Evolutionary conservation across 768 basidiomycete species (phyloP).

Genomic region (Pholiota microspora): DNA sequence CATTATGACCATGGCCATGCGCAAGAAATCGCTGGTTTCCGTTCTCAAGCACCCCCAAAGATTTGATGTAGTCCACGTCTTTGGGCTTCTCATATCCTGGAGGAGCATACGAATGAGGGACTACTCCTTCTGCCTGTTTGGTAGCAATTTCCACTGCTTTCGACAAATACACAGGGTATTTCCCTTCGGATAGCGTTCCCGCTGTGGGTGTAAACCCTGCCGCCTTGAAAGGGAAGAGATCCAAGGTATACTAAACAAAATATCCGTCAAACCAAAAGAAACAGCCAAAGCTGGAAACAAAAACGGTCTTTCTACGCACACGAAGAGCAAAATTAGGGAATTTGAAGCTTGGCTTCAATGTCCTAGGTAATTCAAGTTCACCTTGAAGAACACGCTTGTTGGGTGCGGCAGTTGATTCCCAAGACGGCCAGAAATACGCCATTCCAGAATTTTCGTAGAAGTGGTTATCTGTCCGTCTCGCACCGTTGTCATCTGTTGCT

Average conservation of each 20-base stretch:
- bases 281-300: background rate
- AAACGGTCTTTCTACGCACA: slow-evolving; percentile 39
- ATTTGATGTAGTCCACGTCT: slow-evolving; percentile 47
- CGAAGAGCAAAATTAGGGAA: slow-evolving; percentile 44
- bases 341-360: slow-evolving; percentile 38
- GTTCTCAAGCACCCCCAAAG: slow-evolving; percentile 51
- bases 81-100: slow-evolving; percentile 46
- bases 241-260: slow-evolving; percentile 40
- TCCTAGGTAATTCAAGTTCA: slow-evolving; percentile 47
- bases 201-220: slow-evolving; percentile 36
- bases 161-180: slow-evolving; percentile 26
- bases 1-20: slow-evolving; percentile 19
- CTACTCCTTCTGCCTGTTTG: slow-evolving; percentile 36
- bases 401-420: slow-evolving; percentile 26
- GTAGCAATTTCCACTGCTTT: slow-evolving; percentile 39
- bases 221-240: slow-evolving; percentile 39
- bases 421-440: slow-evolving; percentile 50
- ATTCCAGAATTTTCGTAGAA: slow-evolving; percentile 40
- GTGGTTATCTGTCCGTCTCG: slow-evolving; percentile 42
- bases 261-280: background rate
- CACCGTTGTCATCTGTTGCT: slow-evolving; percentile 37
- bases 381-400: slow-evolving; percentile 42
- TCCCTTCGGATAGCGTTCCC: slow-evolving; percentile 7
- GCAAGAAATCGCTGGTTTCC: slow-evolving; percentile 49
- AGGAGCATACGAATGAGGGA: slow-evolving; percentile 45